A percentile compares a stretch with the other conserved stretches of the same genome.
These are phyloP conservation scores for Chamaenerion angustifolium DNA, from an alignment of 345 rosid species.

Conservation along the genomic window DNA sequence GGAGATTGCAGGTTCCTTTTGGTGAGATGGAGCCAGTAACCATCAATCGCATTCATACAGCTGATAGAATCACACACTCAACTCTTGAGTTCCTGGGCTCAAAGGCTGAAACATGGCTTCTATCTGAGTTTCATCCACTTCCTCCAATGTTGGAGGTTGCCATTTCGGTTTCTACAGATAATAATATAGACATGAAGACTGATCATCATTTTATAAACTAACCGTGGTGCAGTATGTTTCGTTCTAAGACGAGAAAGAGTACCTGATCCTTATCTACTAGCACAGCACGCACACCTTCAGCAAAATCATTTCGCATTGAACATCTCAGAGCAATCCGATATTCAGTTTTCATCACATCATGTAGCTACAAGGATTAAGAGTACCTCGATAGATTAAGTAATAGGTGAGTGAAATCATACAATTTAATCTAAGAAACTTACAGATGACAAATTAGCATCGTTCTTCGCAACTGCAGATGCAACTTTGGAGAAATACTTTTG, in stretches of 20 bases:
- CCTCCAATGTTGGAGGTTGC: not conserved
- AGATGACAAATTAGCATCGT: conserved; percentile 35
- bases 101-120: not conserved
- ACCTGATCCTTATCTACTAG: conserved; percentile 80
- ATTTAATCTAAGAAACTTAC: conserved; percentile 23
- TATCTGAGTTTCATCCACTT: conserved; percentile 3
- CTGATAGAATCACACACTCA: too few relatives aligned
- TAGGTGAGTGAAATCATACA: not conserved
- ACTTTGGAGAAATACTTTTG: conserved; percentile 60
- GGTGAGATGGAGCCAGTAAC: too few relatives aligned
- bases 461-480: conserved; percentile 47
- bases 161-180: conserved; percentile 4
- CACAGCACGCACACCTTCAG: conserved; percentile 92
- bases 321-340: conserved; percentile 74
- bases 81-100: not conserved
- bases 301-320: conserved; percentile 54
- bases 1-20: too few relatives aligned
- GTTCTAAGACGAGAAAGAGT: too few relatives aligned
- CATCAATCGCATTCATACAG: too few relatives aligned
- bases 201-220: too few relatives aligned
- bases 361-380: conserved; percentile 23
- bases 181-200: not conserved
- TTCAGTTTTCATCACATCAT: conserved; percentile 76
- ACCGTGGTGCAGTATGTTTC: too few relatives aligned
- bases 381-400: not conserved